These are phyloP conservation scores for Fusarium robinianum DNA, from an alignment of 2,329 filamentous ascomycete species.

Conservation along the genomic window DNA sequence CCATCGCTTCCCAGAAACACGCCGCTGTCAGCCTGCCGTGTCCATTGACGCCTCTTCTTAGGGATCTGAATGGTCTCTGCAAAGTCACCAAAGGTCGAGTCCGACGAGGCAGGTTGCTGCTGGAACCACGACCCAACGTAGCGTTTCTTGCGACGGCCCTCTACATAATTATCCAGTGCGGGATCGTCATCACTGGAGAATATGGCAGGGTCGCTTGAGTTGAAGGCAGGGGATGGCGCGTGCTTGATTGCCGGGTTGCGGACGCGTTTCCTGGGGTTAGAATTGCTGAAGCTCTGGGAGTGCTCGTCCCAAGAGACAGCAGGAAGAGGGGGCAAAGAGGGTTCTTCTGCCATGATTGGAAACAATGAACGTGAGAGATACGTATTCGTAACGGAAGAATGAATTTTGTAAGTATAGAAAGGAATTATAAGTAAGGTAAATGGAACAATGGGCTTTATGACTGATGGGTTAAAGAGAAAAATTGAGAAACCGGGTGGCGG, in stretches of 20 bases:
- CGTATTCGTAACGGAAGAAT: background rate
- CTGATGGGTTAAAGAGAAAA: background rate
- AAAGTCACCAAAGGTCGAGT: slow-evolving; percentile 54
- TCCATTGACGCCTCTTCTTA: slow-evolving; percentile 56
- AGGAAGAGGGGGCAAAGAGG: slow-evolving; percentile 47
- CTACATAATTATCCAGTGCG: slow-evolving; percentile 65
- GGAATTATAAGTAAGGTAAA: background rate
- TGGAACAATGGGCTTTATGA: background rate
- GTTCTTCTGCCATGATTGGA: slow-evolving; percentile 47
- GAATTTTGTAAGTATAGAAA: too few species aligned
- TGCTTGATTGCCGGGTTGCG: slow-evolving; percentile 37
- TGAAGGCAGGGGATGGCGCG: slow-evolving; percentile 46
- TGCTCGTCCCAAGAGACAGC: slow-evolving; percentile 46
- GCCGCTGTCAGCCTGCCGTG: slow-evolving; percentile 68
- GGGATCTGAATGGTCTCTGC: slow-evolving; percentile 44
- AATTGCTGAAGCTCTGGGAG: slow-evolving; percentile 47
- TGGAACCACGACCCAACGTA: slow-evolving; percentile 72
- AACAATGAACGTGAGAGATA: background rate
- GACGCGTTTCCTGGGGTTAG: slow-evolving; percentile 47
- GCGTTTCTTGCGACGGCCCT: slow-evolving; percentile 62
- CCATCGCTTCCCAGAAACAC: slow-evolving; percentile 69
- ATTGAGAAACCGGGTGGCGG: slow-evolving; percentile 3
- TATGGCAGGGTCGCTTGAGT: slow-evolving; percentile 71
- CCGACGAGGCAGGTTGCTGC: slow-evolving; percentile 58
- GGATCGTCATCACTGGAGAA: slow-evolving; percentile 77